Evolutionary conservation across 768 basidiomycete genomes (phyloP), one percentile per base, ranked within the genome.

Genomic region (Agrocybe pediades): DNA sequence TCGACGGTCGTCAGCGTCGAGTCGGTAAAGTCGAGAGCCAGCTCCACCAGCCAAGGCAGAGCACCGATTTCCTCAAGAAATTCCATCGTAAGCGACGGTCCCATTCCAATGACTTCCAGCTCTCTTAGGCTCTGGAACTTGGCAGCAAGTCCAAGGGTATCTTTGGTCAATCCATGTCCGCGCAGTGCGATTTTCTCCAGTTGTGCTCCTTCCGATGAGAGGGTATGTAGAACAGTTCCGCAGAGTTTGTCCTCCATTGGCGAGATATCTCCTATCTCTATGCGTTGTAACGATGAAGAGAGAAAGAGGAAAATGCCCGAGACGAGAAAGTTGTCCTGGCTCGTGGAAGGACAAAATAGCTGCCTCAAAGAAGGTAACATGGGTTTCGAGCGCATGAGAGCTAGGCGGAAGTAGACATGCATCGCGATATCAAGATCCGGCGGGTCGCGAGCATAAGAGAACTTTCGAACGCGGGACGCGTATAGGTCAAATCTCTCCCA

Each of bases 401-500:
- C 68, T 6, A 71, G 62, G 15, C 68, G 61, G 50, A 70, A 70
- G 57, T 71, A 71, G 24, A 70, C 69, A 41, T 71, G 68, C 68
- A 69, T 69, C 16, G 68, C 70, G 20, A 71, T 68, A 47, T 69
- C 68, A 21, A 68, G 58, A 13, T 57, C 51, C 17, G 63, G 65
- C 7, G 68, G 67, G 39, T 70, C 68, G 33, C 68, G 55, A 5
- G 61, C 65, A 46, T 69, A 69, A 24, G 56, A 64, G 47, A 70
- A 69, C 49, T 51, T 62, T 48, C 67, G 66, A 8, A 71, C 60
- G 41, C 67, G 52, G 19, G 61, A 52, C 24, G 66, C 70, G 45
- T 70, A 70, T 57, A 60, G 66, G 44, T 71, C 68, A 50, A 71
- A 71, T 11, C 69, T 61, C 8, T 46, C 65, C 70, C 70, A 71